phyloP scores from a whole-genome alignment of 306 rosid species.

The Inga laurina region DNA sequence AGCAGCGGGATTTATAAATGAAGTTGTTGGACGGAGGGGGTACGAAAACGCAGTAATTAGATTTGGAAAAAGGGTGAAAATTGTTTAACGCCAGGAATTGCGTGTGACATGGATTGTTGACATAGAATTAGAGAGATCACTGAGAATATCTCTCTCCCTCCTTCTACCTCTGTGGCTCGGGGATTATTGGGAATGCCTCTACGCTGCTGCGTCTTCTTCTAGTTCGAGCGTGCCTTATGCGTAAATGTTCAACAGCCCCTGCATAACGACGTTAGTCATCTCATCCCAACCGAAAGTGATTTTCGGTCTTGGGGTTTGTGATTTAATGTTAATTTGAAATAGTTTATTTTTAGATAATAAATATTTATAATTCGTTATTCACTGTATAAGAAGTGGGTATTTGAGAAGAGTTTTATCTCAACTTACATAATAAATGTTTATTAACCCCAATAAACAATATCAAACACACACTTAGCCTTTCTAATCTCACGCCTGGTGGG shows the following conservation, averaged over 20 bases:
- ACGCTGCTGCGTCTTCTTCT: background rate
- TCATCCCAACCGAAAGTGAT: no score
- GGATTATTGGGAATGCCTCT: background rate
- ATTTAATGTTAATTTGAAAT: no score
- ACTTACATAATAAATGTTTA: no score
- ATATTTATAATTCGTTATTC: no score
- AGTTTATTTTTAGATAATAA: no score
- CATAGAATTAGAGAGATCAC: background rate
- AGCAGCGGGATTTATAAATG: slow-evolving; percentile 1
- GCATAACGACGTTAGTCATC: no score
- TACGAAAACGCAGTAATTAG: background rate
- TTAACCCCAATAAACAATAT: no score
- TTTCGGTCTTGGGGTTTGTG: no score
- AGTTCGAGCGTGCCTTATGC: background rate
- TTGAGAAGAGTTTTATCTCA: no score
- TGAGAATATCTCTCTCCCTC: background rate
- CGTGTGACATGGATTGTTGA: background rate
- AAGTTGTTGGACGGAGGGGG: background rate
- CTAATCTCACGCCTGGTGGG: no score
- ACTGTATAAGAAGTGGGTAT: no score
- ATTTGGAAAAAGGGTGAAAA: background rate
- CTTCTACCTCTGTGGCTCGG: background rate
- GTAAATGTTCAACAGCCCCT: background rate
- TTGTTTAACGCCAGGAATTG: background rate
- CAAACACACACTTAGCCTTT: no score